These are phyloP conservation scores for Hypoxylon sp. DNA, from an alignment of 2,329 filamentous ascomycete species.

Conservation along the genomic window DNA sequence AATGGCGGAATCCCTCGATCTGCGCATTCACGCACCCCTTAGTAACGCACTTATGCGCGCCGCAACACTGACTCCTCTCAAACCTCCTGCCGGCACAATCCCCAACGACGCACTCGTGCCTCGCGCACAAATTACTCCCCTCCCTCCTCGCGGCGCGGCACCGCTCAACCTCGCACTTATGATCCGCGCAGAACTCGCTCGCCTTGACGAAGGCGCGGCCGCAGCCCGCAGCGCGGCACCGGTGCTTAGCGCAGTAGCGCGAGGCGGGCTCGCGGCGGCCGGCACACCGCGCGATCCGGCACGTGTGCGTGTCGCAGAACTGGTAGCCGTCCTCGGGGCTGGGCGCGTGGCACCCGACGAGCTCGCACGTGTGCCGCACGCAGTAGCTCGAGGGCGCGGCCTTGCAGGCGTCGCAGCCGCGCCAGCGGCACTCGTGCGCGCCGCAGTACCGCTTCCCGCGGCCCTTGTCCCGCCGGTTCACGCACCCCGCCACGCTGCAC, in stretches of 20 bases:
- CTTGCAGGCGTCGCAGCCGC: constrained; percentile 27
- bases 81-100: constrained; percentile 23
- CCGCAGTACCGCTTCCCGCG: constrained; percentile 30
- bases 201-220: constrained; percentile 12
- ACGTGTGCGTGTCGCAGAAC: constrained; percentile 38
- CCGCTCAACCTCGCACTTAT: constrained; percentile 38
- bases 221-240: constrained; percentile 20
- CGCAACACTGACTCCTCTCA: constrained; percentile 37
- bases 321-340: constrained; percentile 35
- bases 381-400: constrained; percentile 29
- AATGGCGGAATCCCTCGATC: constrained; percentile 30
- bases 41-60: constrained; percentile 41
- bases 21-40: constrained; percentile 33
- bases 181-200: constrained; percentile 32
- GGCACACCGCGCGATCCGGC: constrained; percentile 29
- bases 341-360: constrained; percentile 22
- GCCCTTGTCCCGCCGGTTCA: constrained; percentile 33
- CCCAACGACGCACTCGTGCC: constrained; percentile 33
- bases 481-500: constrained; percentile 27
- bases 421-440: constrained; percentile 37
- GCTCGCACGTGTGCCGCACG: constrained; percentile 29
- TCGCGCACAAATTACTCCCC: constrained; percentile 22
- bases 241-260: constrained; percentile 32
- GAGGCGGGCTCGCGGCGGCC: constrained; percentile 27
- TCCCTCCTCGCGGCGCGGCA: constrained; percentile 26